These are phyloP conservation scores for Buddleja alternifolia DNA, from an alignment of 257 asterid species.

Conservation along the genomic window DNA sequence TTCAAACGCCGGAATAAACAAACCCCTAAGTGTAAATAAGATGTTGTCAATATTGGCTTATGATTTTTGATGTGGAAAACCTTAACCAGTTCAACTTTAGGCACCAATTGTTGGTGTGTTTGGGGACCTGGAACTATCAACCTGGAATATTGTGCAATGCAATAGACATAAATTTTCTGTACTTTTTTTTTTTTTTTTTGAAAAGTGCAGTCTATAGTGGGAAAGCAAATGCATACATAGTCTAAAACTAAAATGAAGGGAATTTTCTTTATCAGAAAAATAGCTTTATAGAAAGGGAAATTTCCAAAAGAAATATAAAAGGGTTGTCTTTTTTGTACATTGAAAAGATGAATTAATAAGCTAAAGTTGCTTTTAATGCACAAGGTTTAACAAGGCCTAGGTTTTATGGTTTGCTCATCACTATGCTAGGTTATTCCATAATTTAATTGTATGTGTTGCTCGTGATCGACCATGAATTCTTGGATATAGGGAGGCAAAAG, in stretches of 20 bases:
- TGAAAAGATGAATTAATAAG: slow-evolving; percentile 32
- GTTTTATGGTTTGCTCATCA: too few relatives aligned
- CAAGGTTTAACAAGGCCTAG: not conserved
- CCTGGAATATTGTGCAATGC: slow-evolving; percentile 19
- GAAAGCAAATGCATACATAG: slow-evolving; percentile 10
- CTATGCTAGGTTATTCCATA: too few relatives aligned
- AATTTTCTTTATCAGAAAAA: slow-evolving; percentile 40
- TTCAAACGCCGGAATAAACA: too few relatives aligned
- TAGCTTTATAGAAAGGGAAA: slow-evolving; percentile 41
- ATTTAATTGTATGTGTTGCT: too few relatives aligned
- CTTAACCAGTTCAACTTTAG: slow-evolving; percentile 6
- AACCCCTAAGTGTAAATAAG: not conserved
- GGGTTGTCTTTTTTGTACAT: slow-evolving; percentile 29
- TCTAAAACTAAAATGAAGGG: slow-evolving; percentile 39
- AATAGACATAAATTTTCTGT: too few relatives aligned
- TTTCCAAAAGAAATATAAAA: slow-evolving; percentile 13
- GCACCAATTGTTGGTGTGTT: slow-evolving; percentile 12
- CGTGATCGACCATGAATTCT: too few relatives aligned
- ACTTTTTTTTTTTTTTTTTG: too few relatives aligned
- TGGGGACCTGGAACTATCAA: not conserved
- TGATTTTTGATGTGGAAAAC: slow-evolving; percentile 29
- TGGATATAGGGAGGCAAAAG: too few relatives aligned
- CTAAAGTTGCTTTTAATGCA: slow-evolving; percentile 24
- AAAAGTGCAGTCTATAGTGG: slow-evolving; percentile 22
- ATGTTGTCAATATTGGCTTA: not conserved